Evolutionary conservation across 805 yeast species (phyloP).

Genomic region (Gaillardinia entomophila): DNA sequence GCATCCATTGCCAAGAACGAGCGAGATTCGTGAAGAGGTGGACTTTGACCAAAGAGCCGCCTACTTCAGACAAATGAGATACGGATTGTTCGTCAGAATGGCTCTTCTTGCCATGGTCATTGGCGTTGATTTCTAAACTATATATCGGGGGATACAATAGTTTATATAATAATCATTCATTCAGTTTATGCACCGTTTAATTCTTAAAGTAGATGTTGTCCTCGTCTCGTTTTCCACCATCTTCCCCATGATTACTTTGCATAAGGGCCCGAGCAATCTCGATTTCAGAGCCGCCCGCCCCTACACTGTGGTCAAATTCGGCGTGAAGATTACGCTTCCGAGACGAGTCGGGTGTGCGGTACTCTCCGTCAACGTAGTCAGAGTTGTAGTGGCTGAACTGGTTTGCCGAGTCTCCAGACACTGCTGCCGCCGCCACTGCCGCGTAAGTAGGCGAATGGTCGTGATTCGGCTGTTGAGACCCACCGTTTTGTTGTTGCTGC

Average conservation of each 20-base stretch:
- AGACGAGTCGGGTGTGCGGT: slow-evolving; percentile 2
- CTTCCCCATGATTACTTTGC: slow-evolving; percentile 43
- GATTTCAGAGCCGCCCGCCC: slow-evolving; percentile 45
- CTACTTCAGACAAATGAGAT: slow-evolving; percentile 98
- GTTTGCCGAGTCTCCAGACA: slow-evolving; percentile 13
- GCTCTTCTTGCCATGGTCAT: slow-evolving; percentile 96
- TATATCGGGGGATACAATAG: slow-evolving; percentile 12
- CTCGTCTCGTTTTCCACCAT: slow-evolving; percentile 6
- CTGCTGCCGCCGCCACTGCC: slow-evolving; percentile 30
- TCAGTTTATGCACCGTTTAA: neutral
- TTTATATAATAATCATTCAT: too few relatives aligned
- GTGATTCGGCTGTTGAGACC: slow-evolving; percentile 6
- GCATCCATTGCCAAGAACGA: slow-evolving; percentile 98
- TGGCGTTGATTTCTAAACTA: slow-evolving; percentile 75
- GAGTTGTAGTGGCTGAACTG: slow-evolving; percentile 8
- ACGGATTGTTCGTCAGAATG: slow-evolving; percentile 97
- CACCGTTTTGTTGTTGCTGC: slow-evolving; percentile 14
- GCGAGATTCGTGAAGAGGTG: slow-evolving; percentile 95
- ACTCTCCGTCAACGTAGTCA: slow-evolving; percentile 6
- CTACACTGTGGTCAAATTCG: slow-evolving; percentile 24
- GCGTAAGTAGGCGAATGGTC: slow-evolving; percentile 19
- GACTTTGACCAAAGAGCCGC: slow-evolving; percentile 99
- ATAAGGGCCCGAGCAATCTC: slow-evolving; percentile 64
- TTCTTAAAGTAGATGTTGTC: slow-evolving; percentile 16
- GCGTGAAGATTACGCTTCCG: slow-evolving; percentile 37